These are phyloP conservation scores for Candida suzukii DNA, from an alignment of 805 yeast species.

Conservation along the genomic window DNA sequence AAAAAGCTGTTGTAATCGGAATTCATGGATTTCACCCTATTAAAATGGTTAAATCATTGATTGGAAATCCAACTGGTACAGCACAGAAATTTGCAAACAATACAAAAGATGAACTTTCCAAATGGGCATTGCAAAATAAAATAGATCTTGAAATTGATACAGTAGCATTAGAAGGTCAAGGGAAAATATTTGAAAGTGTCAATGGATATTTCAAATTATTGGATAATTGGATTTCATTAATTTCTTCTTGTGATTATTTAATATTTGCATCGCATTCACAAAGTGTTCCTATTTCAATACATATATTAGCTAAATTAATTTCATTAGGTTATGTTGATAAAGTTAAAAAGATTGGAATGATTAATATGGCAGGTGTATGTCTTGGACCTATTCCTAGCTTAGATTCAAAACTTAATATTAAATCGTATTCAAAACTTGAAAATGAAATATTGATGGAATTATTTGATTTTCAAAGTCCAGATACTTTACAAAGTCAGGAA, in stretches of 20 bases:
- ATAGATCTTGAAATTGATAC: constrained; percentile 55
- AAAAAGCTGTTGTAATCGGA: constrained; percentile 68
- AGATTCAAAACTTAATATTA: constrained; percentile 74
- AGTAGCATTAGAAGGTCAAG: constrained; percentile 89
- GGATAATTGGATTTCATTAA: constrained; percentile 55
- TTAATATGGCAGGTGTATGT: constrained; percentile 89
- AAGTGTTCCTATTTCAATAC: constrained; percentile 85
- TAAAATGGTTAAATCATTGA: constrained; percentile 67
- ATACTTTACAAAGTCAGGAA: constrained; percentile 61
- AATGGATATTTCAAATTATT: constrained; percentile 63
- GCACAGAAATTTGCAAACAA: constrained; percentile 75
- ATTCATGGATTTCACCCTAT: constrained; percentile 95
- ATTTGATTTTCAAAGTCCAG: constrained; percentile 78
- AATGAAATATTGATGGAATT: constrained; percentile 79
- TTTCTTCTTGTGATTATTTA: constrained; percentile 62
- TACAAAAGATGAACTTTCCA: constrained; percentile 63
- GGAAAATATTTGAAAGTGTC: constrained; percentile 78
- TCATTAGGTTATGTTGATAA: constrained; percentile 51
- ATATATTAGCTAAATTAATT: constrained; percentile 39
- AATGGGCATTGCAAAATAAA: constrained; percentile 47
- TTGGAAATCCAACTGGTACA: constrained; percentile 93
- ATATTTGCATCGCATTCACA: constrained; percentile 89
- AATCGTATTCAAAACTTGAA: constrained; percentile 81
- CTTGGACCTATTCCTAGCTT: constrained; percentile 87
- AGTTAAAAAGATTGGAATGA: constrained; percentile 51